Base-by-base conservation (phyloP, 2,329 filamentous ascomycete genomes). In the Teratosphaeria pseudoeucalypti region DNA sequence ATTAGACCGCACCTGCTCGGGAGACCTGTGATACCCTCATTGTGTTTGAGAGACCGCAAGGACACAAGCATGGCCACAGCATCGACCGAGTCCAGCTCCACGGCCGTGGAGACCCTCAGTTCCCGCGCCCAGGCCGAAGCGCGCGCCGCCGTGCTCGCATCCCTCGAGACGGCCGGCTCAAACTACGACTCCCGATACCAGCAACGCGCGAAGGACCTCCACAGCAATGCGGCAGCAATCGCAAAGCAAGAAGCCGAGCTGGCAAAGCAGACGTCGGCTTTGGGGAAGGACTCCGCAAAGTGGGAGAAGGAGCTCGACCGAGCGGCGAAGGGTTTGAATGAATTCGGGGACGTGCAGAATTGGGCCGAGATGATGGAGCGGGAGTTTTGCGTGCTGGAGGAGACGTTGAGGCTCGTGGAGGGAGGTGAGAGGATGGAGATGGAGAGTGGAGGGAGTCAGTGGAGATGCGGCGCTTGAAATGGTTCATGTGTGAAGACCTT, bases 331-430 rank as follows among this genome's bases (percentile, higher is more conserved):
- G 81, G 80, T 68, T 76, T 92, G 61, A 92, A 91, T 76, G 88
- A 91, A 78, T 78, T 91, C 62, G 88, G 89, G 27, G 86, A 91
- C 70, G 82, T 92, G 70, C 88, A 92, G 78, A 92, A 92, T 72
- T 94, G 89, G 89, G 88, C 89, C 26, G 89, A 94, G 80, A 84
- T 91, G 75, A 78, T 92, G 68, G 89, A 74, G 62, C 65, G 72
- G 12, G 73, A 74, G 39, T 66, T 74, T 34, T 59, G 69, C 52
- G 70, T 74, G 27, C 56, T 73, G 56, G 73, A 74, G 59, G 72
- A 74, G 63, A 75, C 72, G 7, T 54, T 74, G 63, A 63, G 71
- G 54, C 63, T 72, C 29, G 72, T 63, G 10, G 71, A 73, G 54
- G 70, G 70, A 10, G 60, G 64, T 23, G 67, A 66, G 32, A 57